Evolutionary conservation across 169 alveolate species (phyloP), one percentile per base, ranked within the genome.

Genomic region (Plasmodium blacklocki): DNA sequence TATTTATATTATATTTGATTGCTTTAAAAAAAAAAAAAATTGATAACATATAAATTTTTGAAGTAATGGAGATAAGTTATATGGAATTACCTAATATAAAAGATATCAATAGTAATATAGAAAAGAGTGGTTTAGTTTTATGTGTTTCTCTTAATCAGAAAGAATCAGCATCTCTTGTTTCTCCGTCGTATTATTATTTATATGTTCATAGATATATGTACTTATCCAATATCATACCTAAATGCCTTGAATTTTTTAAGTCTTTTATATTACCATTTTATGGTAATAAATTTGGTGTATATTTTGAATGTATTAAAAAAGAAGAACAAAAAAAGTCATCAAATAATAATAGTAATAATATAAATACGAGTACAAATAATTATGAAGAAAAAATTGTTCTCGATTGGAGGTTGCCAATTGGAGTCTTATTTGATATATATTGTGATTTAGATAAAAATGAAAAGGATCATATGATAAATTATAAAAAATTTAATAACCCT

Each of bases 341-440:
- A 74, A 74, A 45, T 58, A 74, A 19, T 59, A 15, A 43, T 12
- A 49, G 29, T 52, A 32, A 5, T 0, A 32, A 32, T 32, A 4
- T 6, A 32, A 5, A 32, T 32, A 32, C 8, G 0, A 32, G 45
- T 32, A 56, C 11, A n/a, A 14, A 56, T 15, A 56, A 56, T 21
- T 15, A 12, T 39, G 26, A 19, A 26, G 91, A 83, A 11, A 70
- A 49, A 26, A 70, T 83, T 4, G 49, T 83, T 14, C 85, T 83
- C 9, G 91, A 83, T 19, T 83, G 91, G 91, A 68, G 91, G 59
- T 32, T 83, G 4, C 91, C 91, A 7, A 83, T 83, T 7, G 91
- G 91, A 12, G 91, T 83, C 2, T 54, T 83, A 1, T 83, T 83
- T 49, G 91, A 83, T 47, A 83, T 59, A 18, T 83, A 83, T 62